Evolutionary conservation across 1,284 basidiomycete species (phyloP).

Genomic region (Trichosporon ovoides): DNA sequence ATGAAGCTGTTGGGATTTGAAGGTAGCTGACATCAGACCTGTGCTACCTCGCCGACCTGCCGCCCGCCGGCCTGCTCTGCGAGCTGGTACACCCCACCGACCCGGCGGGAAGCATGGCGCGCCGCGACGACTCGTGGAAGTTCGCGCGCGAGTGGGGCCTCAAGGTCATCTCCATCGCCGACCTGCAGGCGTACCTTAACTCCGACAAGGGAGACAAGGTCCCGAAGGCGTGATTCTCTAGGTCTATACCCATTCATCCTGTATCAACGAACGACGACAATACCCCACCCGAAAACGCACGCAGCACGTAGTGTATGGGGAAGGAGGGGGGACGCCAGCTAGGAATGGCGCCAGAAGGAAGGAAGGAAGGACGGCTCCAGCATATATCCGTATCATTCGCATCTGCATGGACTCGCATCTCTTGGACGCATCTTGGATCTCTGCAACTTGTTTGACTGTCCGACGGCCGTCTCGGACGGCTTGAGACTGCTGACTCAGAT

Average conservation of each 20-base stretch:
- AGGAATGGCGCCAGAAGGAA: neutral
- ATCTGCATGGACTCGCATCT: conserved; percentile 6
- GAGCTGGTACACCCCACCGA: conserved; percentile 90
- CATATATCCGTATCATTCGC: conserved; percentile 6
- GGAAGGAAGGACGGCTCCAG: neutral
- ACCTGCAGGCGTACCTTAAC: conserved; percentile 50
- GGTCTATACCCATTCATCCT: no score
- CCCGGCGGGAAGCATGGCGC: conserved; percentile 84
- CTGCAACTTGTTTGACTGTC: no score
- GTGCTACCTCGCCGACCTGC: conserved; percentile 70
- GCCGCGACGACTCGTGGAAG: conserved; percentile 83
- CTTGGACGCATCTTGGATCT: neutral
- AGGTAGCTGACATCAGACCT: conserved; percentile 60
- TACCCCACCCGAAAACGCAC: neutral
- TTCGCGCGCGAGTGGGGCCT: conserved; percentile 91
- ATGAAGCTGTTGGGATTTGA: no score
- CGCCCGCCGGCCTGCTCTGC: conserved; percentile 80
- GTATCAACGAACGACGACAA: no score
- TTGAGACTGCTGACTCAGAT: no score
- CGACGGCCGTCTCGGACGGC: no score
- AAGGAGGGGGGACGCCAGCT: neutral
- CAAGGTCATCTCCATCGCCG: conserved; percentile 88
- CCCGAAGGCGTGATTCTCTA: conserved; percentile 6
- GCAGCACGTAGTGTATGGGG: neutral
- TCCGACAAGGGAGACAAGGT: conserved; percentile 12